Base-by-base conservation (phyloP, 495 filamentous ascomycete species). In the Letharia lupina region DNA sequence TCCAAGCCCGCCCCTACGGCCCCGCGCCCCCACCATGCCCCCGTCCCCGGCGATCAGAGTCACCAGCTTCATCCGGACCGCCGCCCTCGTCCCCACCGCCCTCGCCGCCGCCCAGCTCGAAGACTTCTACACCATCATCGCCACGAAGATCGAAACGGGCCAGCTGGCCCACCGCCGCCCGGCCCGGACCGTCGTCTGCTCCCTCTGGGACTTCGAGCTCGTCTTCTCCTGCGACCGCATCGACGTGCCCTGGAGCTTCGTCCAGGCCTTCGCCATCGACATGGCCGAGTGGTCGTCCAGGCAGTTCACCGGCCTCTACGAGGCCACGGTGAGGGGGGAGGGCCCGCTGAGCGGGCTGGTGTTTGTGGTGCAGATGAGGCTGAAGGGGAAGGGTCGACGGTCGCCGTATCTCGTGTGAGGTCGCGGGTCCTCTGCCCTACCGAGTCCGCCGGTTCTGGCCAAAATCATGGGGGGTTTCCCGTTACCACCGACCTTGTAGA, bases 71-170 rank as follows among this genome's bases (percentile, higher is more conserved):
- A 6, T 42, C 40, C 39, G n/a, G 2, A 42, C n/a, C 59, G 23
- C 6, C 59, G 39, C 42, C 39, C 5, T 61, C 10, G 44, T 70
- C 72, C 65, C 70, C 69, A 45, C 63, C 66, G 54, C 61, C 61
- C 50, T 72, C 72, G 50, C 60, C 72, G 20, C 65, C 73, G 10
- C 59, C 59, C 47, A 54, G 4, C 28, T 70, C 74, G 10, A 39
- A 54, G 64, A 65, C 45, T 63, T 63, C 45, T 63, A 63, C 61
- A 37, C 4, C 48, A 37, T 63, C 44, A 37, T 63, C 28, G 61
- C 61, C 45, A 3, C 54, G 1, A 63, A 54, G 45, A 54, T 63
- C 45, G 61, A 63, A 31, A 63, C 61, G n/a, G 61, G 61, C 20
- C 35, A 50, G 15, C 1, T 12, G 1, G 33, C 40, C 44, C 0